Evolutionary conservation across 2,329 filamentous ascomycete genomes (phyloP).

Genomic region (Eutypella sp.): DNA sequence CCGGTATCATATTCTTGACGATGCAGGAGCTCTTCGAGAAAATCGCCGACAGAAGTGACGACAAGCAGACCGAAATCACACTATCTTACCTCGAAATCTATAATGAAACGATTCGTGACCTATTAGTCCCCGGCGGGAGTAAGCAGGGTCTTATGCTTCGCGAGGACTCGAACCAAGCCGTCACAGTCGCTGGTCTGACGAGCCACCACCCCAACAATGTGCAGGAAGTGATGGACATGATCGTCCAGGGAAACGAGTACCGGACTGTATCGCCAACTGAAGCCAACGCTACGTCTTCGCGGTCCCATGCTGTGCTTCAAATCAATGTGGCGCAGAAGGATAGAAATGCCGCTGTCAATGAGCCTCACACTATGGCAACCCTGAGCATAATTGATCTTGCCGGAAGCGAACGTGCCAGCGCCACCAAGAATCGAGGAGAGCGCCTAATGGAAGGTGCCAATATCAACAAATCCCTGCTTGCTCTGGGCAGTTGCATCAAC

Average conservation of each 20-base stretch:
- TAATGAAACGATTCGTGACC: conserved; percentile 95
- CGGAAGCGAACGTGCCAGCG: conserved; percentile 90
- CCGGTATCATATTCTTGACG: conserved; percentile 96
- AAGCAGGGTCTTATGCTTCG: conserved; percentile 85
- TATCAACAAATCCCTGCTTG: conserved; percentile 97
- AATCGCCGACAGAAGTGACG: conserved; percentile 77
- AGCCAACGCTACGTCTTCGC: conserved; percentile 94
- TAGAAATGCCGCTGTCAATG: conserved; percentile 83
- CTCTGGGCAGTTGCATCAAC: conserved; percentile 95
- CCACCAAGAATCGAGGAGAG: conserved; percentile 93
- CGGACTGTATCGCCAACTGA: conserved; percentile 95
- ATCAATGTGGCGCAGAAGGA: conserved; percentile 96
- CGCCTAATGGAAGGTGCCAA: conserved; percentile 90
- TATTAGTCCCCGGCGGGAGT: conserved; percentile 79
- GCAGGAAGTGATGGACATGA: conserved; percentile 98
- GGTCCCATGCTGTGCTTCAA: conserved; percentile 94
- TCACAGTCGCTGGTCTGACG: conserved; percentile 84
- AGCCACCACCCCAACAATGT: conserved; percentile 90
- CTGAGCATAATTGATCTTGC: conserved; percentile 97
- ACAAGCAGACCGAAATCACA: conserved; percentile 85
- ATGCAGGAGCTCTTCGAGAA: conserved; percentile 99
- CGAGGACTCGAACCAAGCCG: conserved; percentile 89
- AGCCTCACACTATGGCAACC: conserved; percentile 96
- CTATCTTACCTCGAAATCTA: conserved; percentile 98
- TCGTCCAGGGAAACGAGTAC: conserved; percentile 88